Percentiles rank a stretch among this genome's conserved stretches.
phyloP scores from a whole-genome alignment of 208 protist species.

The Acanthamoeba culbertsoni region DNA sequence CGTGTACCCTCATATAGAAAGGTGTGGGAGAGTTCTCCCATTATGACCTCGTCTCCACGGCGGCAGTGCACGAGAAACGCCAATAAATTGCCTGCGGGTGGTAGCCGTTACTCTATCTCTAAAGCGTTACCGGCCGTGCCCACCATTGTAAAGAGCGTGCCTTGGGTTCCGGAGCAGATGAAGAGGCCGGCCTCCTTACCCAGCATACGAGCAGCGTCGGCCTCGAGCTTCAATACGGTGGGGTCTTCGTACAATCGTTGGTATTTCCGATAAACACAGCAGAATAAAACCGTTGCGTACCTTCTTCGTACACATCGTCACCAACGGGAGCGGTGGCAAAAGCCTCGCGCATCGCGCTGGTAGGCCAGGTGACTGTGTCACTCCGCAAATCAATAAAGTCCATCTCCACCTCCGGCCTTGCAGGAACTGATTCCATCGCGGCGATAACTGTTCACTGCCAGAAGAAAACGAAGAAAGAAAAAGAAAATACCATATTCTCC shows the following conservation, averaged over 20 bases:
- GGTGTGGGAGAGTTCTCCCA: slow-evolving; percentile 58
- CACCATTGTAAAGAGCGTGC: not conserved
- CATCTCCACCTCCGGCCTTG: not conserved
- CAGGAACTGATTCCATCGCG: not conserved
- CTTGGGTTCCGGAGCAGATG: slow-evolving; percentile 64
- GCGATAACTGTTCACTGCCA: not conserved
- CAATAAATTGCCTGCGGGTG: slow-evolving; percentile 73
- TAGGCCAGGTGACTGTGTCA: slow-evolving; percentile 73
- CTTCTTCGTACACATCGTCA: slow-evolving; percentile 77
- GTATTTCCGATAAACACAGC: not conserved
- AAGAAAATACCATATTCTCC: not conserved
- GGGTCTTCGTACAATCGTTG: slow-evolving; percentile 48
- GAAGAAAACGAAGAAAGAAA: not conserved
- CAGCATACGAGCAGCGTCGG: slow-evolving; percentile 6
- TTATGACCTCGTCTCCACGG: slow-evolving; percentile 56
- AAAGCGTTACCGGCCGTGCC: not conserved
- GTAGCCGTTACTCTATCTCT: no score
- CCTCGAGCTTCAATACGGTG: slow-evolving; percentile 65
- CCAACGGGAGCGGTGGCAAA: slow-evolving; percentile 71
- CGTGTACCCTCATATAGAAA: not conserved
- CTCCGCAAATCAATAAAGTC: slow-evolving; percentile 69
- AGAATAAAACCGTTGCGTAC: not conserved
- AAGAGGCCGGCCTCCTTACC: slow-evolving; percentile 81
- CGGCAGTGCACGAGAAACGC: slow-evolving; percentile 54
- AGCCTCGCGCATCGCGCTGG: slow-evolving; percentile 64